Base-by-base conservation (phyloP, 1,284 basidiomycete species). In the Rugosomyces carneus region DNA sequence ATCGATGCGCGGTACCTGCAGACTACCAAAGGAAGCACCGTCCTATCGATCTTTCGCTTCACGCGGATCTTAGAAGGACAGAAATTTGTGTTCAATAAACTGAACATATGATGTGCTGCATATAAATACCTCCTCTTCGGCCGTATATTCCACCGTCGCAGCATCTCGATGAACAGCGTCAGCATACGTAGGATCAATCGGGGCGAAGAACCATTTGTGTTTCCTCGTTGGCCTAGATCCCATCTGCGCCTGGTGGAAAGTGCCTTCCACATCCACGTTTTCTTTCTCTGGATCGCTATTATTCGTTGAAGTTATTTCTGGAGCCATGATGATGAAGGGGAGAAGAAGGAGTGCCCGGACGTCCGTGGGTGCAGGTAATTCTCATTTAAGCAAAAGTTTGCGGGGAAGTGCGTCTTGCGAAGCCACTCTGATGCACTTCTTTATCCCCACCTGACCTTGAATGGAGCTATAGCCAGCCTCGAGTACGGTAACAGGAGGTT, bases 121-220 rank as follows among this genome's bases (percentile, higher is more conserved):
- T 13, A 36, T 21, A 48, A 57, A 10, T 45, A 72, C 74, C 63
- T 76, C 75, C 53, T 78, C 75, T 15, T 62, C 70, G 19, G 64
- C 60, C 6, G 69, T 71, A 53, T 63, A 78, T 40, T 68, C 64
- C 1, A 78, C 72, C 2, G 45, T 54, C 41, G 67, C 69, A 5
- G 76, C 75, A 55, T 78, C 75, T 5, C 53, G 61, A 48, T 77
- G 63, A 4, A 78, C 72, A n/a, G 75, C 75, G 3, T 74, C 67
- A 2, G 75, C 72, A 44, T 68, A 66, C 0, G 55, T 51, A 15
- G 61, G 53, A 46, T 75, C 69, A 21, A 75, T 59, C 4, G 69
- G 65, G 0, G 73, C 70, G 57, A 78, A 77, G 59, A 77, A 73
- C 24, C 24, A 26, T 26, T 26, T 26, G 48, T 71, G 61, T 37